These are phyloP conservation scores for Coccomyxa sp. DNA, from an alignment of 139 green algal species.

Conservation along the genomic window DNA sequence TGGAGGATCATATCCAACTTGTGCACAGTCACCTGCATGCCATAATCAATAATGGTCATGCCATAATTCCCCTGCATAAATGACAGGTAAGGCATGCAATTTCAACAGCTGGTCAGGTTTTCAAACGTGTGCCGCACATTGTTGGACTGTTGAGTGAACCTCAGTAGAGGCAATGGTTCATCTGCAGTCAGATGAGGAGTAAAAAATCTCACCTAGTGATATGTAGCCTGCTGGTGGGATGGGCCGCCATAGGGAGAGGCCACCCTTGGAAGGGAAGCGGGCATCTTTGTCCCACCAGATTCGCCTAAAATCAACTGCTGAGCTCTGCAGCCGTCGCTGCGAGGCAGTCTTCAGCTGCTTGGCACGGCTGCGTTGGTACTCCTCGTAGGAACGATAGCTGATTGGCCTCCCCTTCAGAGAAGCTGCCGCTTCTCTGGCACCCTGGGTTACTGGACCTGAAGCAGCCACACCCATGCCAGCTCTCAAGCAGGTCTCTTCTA, in stretches of 20 bases:
- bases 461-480: too few relatives aligned
- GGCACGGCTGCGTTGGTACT: background rate
- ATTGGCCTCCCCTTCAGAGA: background rate
- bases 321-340: slow-evolving; percentile 12
- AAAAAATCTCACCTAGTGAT: slow-evolving; percentile 25
- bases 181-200: background rate
- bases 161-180: background rate
- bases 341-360: slow-evolving; percentile 10
- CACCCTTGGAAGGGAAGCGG: background rate
- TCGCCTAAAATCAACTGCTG: slow-evolving; percentile 55
- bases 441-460: background rate
- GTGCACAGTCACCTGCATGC: slow-evolving; percentile 50
- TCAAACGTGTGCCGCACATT: too few relatives aligned
- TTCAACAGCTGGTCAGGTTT: too few relatives aligned
- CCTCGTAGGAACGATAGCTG: slow-evolving; percentile 1
- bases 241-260: slow-evolving; percentile 57
- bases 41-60: background rate
- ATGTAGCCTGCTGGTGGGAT: slow-evolving; percentile 68
- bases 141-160: too few relatives aligned
- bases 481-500: too few relatives aligned
- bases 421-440: background rate
- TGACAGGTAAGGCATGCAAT: too few relatives aligned
- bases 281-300: slow-evolving; percentile 72
- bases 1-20: slow-evolving; percentile 54
- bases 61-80: background rate